Base-by-base conservation (phyloP, 2,329 filamentous ascomycete species). In the Aspergillus sp. region DNA sequence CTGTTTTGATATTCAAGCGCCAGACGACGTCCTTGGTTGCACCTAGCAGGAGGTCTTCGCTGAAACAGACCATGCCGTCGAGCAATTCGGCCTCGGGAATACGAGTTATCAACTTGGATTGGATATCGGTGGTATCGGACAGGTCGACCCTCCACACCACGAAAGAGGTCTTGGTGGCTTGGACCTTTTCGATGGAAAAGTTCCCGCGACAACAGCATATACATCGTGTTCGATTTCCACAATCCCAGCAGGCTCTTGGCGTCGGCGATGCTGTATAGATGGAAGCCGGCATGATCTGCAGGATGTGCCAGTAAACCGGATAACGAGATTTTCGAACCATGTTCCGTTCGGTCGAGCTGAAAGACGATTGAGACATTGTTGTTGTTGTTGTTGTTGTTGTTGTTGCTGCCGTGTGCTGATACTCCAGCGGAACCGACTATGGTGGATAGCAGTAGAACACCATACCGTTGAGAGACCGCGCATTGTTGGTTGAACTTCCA, bases 261-360 rank as follows among this genome's bases (percentile, higher is more conserved):
- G 27, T 45, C 43, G 19, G 49, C 44, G 35, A 51, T 48, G 32
- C 5, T 45, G 29, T 41, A 38, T 1, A 51, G 30, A 1, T 39
- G n/a, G 4, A 38, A 40, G 1, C 34, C 49, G 19, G 12, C 33
- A 27, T 42, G 35, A 34, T 26, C 26, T 5, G 33, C 41, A 51
- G 46, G 5, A 51, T 7, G 29, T 12, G 35, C 46, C 38, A 35
- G 44, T 36, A 12, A 26, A 30, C 8, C 44, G 46, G 6, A 44
- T 41, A 3, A 44, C 44, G 10, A 51, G 29, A 6, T 48, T 48
- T 19, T 51, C 49, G 29, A 51, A 38, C 49, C 49, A 51, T n/a
- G 46, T 48, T 2, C 42, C 41, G 32, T 46, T 48, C 5, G 6
- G 28, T 4, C 12, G 26, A 47, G 42, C 27, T 51, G 49, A 32